phyloP scores from a whole-genome alignment of 495 filamentous ascomycete species.

The Lindgomyces ingoldianus region DNA sequence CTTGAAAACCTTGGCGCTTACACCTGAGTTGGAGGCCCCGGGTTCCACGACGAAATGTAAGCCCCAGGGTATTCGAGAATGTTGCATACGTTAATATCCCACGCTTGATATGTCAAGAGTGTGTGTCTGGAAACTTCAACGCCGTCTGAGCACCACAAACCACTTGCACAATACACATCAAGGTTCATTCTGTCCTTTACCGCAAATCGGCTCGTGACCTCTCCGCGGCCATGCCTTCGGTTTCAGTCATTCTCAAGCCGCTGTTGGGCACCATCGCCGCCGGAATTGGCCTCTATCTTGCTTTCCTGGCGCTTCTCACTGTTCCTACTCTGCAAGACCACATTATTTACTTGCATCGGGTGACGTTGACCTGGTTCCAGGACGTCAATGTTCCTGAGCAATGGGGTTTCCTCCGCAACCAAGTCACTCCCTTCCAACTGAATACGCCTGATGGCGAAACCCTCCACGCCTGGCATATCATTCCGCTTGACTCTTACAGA shows the following conservation, averaged over 20 bases:
- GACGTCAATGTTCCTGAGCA: constrained; percentile 52
- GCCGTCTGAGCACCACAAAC: too few relatives aligned
- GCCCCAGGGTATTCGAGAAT: too few relatives aligned
- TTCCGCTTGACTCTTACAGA: constrained; percentile 44
- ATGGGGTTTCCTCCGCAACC: constrained; percentile 57
- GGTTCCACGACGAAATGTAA: too few relatives aligned
- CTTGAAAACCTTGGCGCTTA: too few relatives aligned
- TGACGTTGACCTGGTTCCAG: constrained; percentile 55
- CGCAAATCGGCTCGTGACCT: too few relatives aligned
- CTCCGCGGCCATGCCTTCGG: constrained; percentile 20
- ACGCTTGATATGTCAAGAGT: too few relatives aligned
- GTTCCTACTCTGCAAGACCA: constrained; percentile 52
- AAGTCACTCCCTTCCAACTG: constrained; percentile 46
- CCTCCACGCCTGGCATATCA: constrained; percentile 46
- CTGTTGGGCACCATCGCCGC: constrained; percentile 40
- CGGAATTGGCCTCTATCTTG: constrained; percentile 13
- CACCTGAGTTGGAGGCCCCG: too few relatives aligned
- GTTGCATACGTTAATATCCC: too few relatives aligned
- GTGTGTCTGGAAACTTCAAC: too few relatives aligned
- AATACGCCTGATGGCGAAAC: constrained; percentile 42
- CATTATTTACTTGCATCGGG: constrained; percentile 51
- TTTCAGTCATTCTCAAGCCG: constrained; percentile 11
- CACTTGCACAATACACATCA: too few relatives aligned
- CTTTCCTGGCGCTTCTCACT: constrained; percentile 46
- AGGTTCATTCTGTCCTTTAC: too few relatives aligned